phyloP scores from a whole-genome alignment of 2,329 filamentous ascomycete genomes.

The Colletotrichum sp. region DNA sequence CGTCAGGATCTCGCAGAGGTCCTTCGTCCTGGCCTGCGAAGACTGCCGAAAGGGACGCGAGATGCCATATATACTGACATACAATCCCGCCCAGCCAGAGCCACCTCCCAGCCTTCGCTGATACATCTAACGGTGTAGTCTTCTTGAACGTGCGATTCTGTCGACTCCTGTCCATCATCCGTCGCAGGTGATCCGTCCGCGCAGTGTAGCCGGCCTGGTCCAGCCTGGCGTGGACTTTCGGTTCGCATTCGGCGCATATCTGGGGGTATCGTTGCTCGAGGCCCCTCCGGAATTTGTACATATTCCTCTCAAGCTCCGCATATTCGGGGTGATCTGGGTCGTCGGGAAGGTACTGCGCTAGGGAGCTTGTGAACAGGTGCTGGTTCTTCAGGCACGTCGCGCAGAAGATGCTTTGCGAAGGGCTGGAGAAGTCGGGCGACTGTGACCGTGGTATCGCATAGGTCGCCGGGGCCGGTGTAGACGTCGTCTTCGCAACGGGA shows the following conservation, averaged over 20 bases:
- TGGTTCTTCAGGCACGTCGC: slow-evolving; percentile 87
- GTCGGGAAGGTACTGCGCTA: slow-evolving; percentile 80
- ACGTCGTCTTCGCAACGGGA: slow-evolving; percentile 64
- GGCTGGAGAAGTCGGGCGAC: slow-evolving; percentile 34
- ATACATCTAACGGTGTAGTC: slow-evolving; percentile 45
- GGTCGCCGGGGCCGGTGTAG: slow-evolving; percentile 44
- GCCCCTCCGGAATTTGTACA: slow-evolving; percentile 71
- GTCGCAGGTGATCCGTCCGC: slow-evolving; percentile 79
- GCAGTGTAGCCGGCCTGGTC: slow-evolving; percentile 78
- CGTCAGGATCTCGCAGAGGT: slow-evolving; percentile 18
- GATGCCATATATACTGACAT: slow-evolving; percentile 58
- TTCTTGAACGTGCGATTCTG: slow-evolving; percentile 46
- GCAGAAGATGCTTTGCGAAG: slow-evolving; percentile 63
- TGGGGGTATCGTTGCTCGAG: slow-evolving; percentile 88
- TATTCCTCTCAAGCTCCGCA: slow-evolving; percentile 68
- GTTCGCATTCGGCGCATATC: slow-evolving; percentile 82
- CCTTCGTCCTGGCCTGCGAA: slow-evolving; percentile 1
- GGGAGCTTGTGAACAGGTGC: slow-evolving; percentile 73
- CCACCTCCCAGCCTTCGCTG: slow-evolving; percentile 46
- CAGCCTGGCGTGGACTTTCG: slow-evolving; percentile 72
- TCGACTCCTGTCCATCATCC: slow-evolving; percentile 72
- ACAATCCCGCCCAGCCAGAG: slow-evolving; percentile 54
- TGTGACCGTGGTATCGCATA: slow-evolving; percentile 52
- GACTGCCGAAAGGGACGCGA: slow-evolving; percentile 29
- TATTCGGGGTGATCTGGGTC: slow-evolving; percentile 72